Evolutionary conservation across 2,329 filamentous ascomycete species (phyloP).

Genomic region (Fusarium pseudoanthophilum): DNA sequence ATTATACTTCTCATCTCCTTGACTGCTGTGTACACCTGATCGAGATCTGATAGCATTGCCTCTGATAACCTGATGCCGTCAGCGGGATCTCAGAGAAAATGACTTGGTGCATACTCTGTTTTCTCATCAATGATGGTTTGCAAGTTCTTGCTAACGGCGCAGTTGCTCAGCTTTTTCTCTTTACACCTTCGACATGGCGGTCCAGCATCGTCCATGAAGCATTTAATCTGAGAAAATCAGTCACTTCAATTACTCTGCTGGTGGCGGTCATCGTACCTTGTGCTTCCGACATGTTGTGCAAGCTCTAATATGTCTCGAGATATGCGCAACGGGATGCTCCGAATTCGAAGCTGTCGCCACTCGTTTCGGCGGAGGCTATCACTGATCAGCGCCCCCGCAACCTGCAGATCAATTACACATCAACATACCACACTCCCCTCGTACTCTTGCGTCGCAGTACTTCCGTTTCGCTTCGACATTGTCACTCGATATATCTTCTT

Average conservation of each 20-base stretch:
- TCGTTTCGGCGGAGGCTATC: constrained; percentile 14
- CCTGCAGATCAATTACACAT: fast-evolving
- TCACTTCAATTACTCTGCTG: fast-evolving
- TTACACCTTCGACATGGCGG: constrained; percentile 53
- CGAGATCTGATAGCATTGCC: constrained; percentile 39
- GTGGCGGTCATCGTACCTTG: constrained; percentile 48
- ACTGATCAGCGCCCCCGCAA: not conserved
- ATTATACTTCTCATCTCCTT: constrained; percentile 40
- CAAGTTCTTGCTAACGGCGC: constrained; percentile 54
- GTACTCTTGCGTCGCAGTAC: not conserved
- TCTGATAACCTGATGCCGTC: constrained; percentile 9
- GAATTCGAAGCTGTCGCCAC: constrained; percentile 57
- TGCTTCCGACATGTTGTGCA: constrained; percentile 55
- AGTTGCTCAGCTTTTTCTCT: constrained; percentile 51
- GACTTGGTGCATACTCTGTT: constrained; percentile 44
- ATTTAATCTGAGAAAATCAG: constrained; percentile 49
- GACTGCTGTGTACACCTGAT: constrained; percentile 40
- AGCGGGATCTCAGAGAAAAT: fast-evolving
- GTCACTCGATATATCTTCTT: too few relatives aligned
- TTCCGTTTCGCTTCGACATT: constrained; percentile 22
- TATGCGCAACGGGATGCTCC: constrained; percentile 53
- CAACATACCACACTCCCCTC: not conserved
- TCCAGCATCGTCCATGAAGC: constrained; percentile 54
- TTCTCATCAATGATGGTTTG: constrained; percentile 56
- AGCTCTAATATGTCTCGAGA: constrained; percentile 54